Conservation (phyloP, 345 rosid genomes). For the Eucalyptus coolabah region DNA sequence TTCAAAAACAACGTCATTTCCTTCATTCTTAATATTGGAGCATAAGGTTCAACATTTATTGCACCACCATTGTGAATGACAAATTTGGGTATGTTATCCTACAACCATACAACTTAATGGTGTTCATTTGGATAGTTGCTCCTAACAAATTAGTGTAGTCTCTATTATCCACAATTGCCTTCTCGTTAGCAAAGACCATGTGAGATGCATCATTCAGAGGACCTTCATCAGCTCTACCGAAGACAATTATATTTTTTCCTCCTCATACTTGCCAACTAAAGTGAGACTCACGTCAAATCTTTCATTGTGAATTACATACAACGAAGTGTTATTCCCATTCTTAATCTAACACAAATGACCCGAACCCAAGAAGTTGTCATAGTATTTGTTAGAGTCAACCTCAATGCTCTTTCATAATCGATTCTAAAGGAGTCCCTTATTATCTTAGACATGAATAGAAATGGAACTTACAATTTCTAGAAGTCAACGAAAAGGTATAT, state of each 20-base stretch:
- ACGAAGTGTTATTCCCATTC: not conserved
- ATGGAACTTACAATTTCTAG: not conserved
- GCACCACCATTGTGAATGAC: not conserved
- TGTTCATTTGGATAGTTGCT: not conserved
- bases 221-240: constrained; percentile 14
- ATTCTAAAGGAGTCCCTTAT: too few species aligned
- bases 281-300: not conserved
- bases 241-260: not conserved
- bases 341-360: not conserved
- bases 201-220: constrained; percentile 1
- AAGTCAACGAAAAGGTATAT: constrained; percentile 21
- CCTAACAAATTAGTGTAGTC: not conserved
- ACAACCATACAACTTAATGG: not conserved
- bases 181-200: not conserved
- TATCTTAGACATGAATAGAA: too few species aligned
- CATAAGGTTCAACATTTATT: not conserved
- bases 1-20: constrained; percentile 12
- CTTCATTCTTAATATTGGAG: constrained; percentile 7
- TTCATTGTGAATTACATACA: not conserved
- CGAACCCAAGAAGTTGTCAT: not conserved
- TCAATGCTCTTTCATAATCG: not conserved
- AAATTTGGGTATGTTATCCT: not conserved
- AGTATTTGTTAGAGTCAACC: not conserved
- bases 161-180: not conserved
- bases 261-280: not conserved